These are phyloP conservation scores for Aspergillus hortae DNA, from an alignment of 2,329 filamentous ascomycete species.

Conservation along the genomic window DNA sequence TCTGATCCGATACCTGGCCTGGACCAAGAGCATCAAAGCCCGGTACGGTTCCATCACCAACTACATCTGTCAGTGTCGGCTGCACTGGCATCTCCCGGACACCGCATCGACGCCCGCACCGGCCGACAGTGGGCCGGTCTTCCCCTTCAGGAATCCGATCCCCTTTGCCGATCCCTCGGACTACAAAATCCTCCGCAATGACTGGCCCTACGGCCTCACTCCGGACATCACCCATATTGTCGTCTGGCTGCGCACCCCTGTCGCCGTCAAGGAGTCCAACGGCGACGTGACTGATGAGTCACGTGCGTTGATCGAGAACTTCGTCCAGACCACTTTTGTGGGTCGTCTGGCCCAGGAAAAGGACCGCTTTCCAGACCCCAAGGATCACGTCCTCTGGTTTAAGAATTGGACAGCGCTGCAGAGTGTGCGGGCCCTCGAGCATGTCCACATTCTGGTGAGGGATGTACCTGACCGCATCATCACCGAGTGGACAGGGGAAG, in stretches of 20 bases:
- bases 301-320: constrained; percentile 46
- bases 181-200: constrained; percentile 57
- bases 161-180: constrained; percentile 55
- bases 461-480: constrained; percentile 46
- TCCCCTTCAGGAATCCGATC: constrained; percentile 43
- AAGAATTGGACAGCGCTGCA: constrained; percentile 62
- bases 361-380: constrained; percentile 27
- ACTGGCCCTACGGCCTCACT: constrained; percentile 61
- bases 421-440: constrained; percentile 57
- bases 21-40: constrained; percentile 53
- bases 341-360: constrained; percentile 36
- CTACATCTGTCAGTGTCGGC: constrained; percentile 54
- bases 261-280: constrained; percentile 42
- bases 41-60: constrained; percentile 55
- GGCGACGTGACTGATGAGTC: constrained; percentile 52
- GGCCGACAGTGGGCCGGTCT: constrained; percentile 29
- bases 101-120: constrained; percentile 17
- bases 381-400: constrained; percentile 58
- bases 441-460: constrained; percentile 54
- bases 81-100: constrained; percentile 48
- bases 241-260: constrained; percentile 55
- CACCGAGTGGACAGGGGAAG: constrained; percentile 43
- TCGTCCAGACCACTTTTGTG: constrained; percentile 51
- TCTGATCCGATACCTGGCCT: constrained; percentile 57
- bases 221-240: constrained; percentile 54